Percentiles rank a stretch among this genome's conserved stretches.
These are phyloP conservation scores for Gossypium sturtianum DNA, from an alignment of 345 rosid species.

Conservation along the genomic window DNA sequence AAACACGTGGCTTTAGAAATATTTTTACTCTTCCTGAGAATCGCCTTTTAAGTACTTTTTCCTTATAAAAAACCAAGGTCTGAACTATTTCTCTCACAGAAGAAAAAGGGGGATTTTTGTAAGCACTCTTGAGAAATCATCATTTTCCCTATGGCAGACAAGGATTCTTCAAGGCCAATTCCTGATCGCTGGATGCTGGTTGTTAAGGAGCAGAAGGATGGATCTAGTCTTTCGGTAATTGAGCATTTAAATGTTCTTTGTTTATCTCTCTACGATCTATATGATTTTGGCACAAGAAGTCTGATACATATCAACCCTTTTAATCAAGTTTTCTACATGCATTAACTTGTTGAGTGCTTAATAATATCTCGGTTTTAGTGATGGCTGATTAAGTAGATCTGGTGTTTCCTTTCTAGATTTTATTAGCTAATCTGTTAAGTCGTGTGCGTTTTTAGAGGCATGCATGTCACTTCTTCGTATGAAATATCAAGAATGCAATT, in stretches of 20 bases:
- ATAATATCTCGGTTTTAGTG: not conserved
- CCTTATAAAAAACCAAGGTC: not conserved
- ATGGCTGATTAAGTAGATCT: slow-evolving; percentile 5
- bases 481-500: not conserved
- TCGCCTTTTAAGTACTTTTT: slow-evolving; percentile 6
- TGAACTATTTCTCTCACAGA: not conserved
- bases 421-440: slow-evolving; percentile 10
- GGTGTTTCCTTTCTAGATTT: slow-evolving; percentile 2
- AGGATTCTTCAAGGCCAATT: slow-evolving; percentile 1
- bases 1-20: slow-evolving; percentile 15
- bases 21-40: not conserved
- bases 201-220: not conserved
- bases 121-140: not conserved
- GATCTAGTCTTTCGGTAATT: slow-evolving; percentile 18
- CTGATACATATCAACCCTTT: not conserved
- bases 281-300: not conserved
- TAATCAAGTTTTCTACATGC: slow-evolving; percentile 9
- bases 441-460: not conserved
- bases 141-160: slow-evolving; percentile 15
- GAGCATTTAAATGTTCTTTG: not conserved
- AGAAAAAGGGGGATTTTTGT: not conserved
- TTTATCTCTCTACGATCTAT: not conserved
- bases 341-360: slow-evolving; percentile 1
- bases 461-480: not conserved
- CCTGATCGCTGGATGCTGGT: slow-evolving; percentile 18